A percentile compares a stretch with the other conserved stretches of the same genome.
Conservation (phyloP, 805 yeast genomes). For the Candida ortonii region DNA sequence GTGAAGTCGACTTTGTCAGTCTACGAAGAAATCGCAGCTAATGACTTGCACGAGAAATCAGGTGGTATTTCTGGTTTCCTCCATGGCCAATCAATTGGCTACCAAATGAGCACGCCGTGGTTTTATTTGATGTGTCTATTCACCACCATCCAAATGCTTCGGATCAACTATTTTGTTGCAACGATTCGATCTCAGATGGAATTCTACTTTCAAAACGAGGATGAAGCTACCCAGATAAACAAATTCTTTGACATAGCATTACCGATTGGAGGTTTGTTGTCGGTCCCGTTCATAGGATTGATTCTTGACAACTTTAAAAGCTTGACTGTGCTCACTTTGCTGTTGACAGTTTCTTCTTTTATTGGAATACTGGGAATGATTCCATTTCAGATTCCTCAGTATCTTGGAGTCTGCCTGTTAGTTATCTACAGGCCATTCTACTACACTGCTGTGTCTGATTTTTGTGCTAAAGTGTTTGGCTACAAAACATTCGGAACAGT, state of each 20-base stretch:
- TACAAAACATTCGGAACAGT: constrained; percentile 88
- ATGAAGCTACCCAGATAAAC: constrained; percentile 56
- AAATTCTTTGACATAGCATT: constrained; percentile 80
- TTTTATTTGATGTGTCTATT: constrained; percentile 73
- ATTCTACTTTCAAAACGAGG: constrained; percentile 54
- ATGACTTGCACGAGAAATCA: constrained; percentile 46
- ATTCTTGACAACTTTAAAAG: constrained; percentile 74
- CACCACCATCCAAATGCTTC: constrained; percentile 83
- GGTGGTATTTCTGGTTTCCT: constrained; percentile 77
- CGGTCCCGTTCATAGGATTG: constrained; percentile 85
- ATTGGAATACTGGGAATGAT: constrained; percentile 75
- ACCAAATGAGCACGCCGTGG: constrained; percentile 62
- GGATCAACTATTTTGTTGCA: constrained; percentile 91
- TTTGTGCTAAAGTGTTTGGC: constrained; percentile 90
- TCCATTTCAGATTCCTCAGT: constrained; percentile 47
- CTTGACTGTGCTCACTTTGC: constrained; percentile 48
- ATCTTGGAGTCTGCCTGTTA: constrained; percentile 64
- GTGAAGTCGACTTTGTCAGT: constrained; percentile 47
- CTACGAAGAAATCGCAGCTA: constrained; percentile 64
- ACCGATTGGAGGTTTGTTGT: constrained; percentile 83
- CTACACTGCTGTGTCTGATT: constrained; percentile 90
- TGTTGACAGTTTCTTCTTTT: constrained; percentile 51
- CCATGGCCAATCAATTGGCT: constrained; percentile 49
- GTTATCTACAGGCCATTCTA: constrained; percentile 89
- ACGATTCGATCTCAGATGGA: constrained; percentile 81